Conservation (phyloP, 208 protist species). For the Trypanosoma avium region DNA sequence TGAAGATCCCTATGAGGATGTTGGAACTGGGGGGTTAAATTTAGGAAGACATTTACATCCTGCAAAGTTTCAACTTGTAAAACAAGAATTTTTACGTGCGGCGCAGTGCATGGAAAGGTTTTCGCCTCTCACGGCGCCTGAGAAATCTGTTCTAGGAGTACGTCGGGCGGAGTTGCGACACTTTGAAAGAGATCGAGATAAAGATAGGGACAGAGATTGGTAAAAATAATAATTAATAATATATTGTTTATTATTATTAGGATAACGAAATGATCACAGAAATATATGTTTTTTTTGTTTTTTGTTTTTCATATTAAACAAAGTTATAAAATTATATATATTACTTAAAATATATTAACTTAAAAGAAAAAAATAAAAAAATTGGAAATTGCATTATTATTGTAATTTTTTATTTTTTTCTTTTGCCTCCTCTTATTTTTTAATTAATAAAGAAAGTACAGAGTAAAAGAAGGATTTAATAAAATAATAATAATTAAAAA, state of each 20-base stretch:
- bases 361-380: too few relatives aligned
- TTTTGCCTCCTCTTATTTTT: too few relatives aligned
- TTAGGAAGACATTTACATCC: conserved; percentile 83
- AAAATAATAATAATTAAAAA: too few relatives aligned
- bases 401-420: too few relatives aligned
- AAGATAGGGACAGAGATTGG: conserved; percentile 16
- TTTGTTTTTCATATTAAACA: too few relatives aligned
- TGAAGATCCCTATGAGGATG: conserved; percentile 90
- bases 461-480: background rate
- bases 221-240: background rate
- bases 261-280: conserved; percentile 1
- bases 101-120: conserved; percentile 84
- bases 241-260: background rate
- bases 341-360: too few relatives aligned
- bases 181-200: conserved; percentile 24
- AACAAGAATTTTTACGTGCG: conserved; percentile 83
- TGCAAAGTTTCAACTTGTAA: conserved; percentile 88
- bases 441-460: too few relatives aligned
- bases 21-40: conserved; percentile 82
- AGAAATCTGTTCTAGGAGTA: conserved; percentile 85
- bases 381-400: too few relatives aligned
- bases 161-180: conserved; percentile 53
- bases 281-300: conserved; percentile 11
- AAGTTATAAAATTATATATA: too few relatives aligned
- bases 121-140: conserved; percentile 61